Conservation (phyloP, 208 protist species). For the Porcisia hertigi region DNA sequence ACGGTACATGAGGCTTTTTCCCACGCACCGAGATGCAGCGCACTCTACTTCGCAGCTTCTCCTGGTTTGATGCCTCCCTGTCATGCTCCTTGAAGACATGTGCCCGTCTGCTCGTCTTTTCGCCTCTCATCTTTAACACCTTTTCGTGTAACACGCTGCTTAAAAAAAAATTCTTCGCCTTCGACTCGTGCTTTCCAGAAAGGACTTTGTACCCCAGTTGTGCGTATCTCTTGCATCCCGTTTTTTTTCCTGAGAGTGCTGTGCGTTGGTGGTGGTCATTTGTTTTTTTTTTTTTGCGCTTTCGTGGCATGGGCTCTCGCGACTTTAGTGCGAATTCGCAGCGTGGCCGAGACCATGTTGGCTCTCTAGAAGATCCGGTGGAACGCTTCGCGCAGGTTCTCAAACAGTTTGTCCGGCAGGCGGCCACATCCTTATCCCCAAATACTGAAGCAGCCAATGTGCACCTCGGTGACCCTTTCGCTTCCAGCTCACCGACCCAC, state of each 20-base stretch:
- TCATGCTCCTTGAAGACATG: background rate
- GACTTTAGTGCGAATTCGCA: background rate
- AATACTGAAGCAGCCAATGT: background rate
- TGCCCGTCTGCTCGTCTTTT: background rate
- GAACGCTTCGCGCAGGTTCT: conserved; percentile 24
- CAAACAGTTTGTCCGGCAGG: conserved; percentile 26
- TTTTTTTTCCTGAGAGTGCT: conserved; percentile 3
- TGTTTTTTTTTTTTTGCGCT: background rate
- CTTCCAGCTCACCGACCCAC: background rate
- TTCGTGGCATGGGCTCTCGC: background rate
- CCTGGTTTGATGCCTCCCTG: background rate
- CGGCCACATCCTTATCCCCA: background rate
- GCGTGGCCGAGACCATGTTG: background rate
- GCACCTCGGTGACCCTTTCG: background rate
- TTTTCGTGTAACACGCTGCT: background rate
- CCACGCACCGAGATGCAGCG: background rate
- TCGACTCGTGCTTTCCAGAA: background rate
- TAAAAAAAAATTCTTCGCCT: too few relatives aligned
- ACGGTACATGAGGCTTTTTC: background rate
- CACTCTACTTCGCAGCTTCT: background rate
- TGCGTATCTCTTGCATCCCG: background rate
- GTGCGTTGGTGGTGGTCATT: background rate
- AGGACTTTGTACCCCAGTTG: background rate
- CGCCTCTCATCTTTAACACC: background rate
- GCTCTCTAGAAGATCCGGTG: background rate